A percentile compares a stretch with the other conserved stretches of the same genome.
Evolutionary conservation across 768 basidiomycete genomes (phyloP).

Genomic region (Mycena belliarum): DNA sequence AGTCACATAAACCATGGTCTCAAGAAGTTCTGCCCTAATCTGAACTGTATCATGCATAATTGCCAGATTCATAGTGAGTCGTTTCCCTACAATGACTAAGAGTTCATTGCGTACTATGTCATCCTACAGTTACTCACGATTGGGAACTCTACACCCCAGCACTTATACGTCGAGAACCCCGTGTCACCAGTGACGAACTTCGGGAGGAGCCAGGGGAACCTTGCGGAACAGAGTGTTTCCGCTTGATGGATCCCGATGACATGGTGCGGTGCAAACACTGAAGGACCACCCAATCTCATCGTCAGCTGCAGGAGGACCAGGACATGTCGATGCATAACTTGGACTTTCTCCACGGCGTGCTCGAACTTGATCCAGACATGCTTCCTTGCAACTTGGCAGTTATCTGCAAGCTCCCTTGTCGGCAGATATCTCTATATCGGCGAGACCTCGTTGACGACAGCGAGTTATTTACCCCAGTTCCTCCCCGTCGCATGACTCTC

Average conservation of each 20-base stretch:
- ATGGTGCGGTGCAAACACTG: background rate
- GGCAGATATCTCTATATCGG: background rate
- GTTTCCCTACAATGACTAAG: too few relatives aligned
- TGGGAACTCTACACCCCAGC: background rate
- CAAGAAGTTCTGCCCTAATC: constrained; percentile 4
- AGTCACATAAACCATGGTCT: background rate
- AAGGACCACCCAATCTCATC: background rate
- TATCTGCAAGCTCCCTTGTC: constrained; percentile 49
- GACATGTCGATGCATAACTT: constrained; percentile 11
- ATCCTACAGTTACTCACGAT: background rate
- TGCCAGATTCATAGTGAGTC: constrained; percentile 3
- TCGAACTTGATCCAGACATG: constrained; percentile 46
- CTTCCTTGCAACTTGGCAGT: constrained; percentile 52
- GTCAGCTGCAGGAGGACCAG: background rate
- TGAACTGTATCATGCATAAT: background rate
- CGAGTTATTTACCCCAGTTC: background rate
- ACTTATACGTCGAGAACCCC: constrained; percentile 13
- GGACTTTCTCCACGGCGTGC: constrained; percentile 34
- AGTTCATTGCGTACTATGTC: too few relatives aligned
- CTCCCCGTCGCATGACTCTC: too few relatives aligned
- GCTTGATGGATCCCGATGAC: background rate
- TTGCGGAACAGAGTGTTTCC: constrained; percentile 27
- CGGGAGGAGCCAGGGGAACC: background rate
- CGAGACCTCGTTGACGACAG: background rate
- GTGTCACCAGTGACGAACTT: constrained; percentile 15